A percentile compares a stretch with the other conserved stretches of the same genome.
Evolutionary conservation across 106 monocot species (phyloP).

Genomic region (Dendrobium catenatum): DNA sequence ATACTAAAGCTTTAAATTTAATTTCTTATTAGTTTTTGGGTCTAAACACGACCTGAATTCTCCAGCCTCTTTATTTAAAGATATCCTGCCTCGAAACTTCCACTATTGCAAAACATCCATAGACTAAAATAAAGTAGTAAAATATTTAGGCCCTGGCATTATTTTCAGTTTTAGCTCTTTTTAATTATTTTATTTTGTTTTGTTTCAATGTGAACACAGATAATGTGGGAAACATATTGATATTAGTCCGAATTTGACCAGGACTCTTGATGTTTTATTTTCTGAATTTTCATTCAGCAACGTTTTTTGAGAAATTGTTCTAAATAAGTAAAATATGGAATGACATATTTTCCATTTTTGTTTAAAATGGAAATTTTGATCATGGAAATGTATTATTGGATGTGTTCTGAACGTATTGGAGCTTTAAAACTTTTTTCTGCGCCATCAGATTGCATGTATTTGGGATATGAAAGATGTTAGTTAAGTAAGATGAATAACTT

Average conservation of each 20-base stretch:
- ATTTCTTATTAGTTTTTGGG: not conserved
- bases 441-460: not conserved
- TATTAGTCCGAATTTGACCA: not conserved
- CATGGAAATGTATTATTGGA: not conserved
- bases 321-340: not conserved
- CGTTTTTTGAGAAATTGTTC: not conserved
- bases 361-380: not conserved
- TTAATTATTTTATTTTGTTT: no score
- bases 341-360: not conserved
- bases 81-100: not conserved
- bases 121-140: not conserved
- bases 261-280: not conserved
- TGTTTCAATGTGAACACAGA: not conserved
- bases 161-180: not conserved
- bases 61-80: not conserved
- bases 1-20: not conserved
- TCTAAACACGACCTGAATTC: not conserved
- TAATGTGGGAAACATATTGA: not conserved
- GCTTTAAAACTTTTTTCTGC: not conserved
- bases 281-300: not conserved
- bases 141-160: not conserved
- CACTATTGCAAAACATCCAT: not conserved
- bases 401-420: not conserved
- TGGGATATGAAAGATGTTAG: not conserved
- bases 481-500: not conserved